Conservation (phyloP, 2,329 filamentous ascomycete genomes). For the Colletotrichum liriopes region DNA sequence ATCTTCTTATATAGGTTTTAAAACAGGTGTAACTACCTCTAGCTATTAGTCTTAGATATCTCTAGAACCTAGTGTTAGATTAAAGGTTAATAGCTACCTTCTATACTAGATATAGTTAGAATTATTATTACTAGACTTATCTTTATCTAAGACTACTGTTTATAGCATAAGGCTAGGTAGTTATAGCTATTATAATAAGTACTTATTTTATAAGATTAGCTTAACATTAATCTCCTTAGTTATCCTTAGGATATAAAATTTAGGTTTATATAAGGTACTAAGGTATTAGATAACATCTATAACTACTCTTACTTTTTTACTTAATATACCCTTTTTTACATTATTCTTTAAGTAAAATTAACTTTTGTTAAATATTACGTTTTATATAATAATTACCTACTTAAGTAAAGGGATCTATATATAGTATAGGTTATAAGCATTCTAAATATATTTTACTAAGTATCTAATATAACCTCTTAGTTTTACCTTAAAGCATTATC, state of each 20-base stretch:
- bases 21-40: rapidly evolving
- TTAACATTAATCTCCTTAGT: neutral
- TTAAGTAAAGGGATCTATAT: neutral
- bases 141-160: neutral
- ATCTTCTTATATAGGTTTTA: neutral
- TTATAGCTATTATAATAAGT: neutral
- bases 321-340: rapidly evolving
- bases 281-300: neutral
- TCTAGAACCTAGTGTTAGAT: rapidly evolving
- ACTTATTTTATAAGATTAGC: neutral
- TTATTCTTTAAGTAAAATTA: neutral
- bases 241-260: neutral
- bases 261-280: rapidly evolving
- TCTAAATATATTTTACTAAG: no score
- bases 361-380: neutral
- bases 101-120: rapidly evolving
- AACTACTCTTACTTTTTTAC: rapidly evolving
- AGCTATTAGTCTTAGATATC: neutral
- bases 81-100: rapidly evolving
- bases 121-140: neutral
- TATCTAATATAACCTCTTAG: neutral
- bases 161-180: neutral
- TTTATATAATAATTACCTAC: neutral
- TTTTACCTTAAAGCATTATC: neutral
- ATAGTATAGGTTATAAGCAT: no score